These are phyloP conservation scores for Cadophora luteo-olivacea DNA, from an alignment of 2,329 filamentous ascomycete genomes.

Conservation along the genomic window DNA sequence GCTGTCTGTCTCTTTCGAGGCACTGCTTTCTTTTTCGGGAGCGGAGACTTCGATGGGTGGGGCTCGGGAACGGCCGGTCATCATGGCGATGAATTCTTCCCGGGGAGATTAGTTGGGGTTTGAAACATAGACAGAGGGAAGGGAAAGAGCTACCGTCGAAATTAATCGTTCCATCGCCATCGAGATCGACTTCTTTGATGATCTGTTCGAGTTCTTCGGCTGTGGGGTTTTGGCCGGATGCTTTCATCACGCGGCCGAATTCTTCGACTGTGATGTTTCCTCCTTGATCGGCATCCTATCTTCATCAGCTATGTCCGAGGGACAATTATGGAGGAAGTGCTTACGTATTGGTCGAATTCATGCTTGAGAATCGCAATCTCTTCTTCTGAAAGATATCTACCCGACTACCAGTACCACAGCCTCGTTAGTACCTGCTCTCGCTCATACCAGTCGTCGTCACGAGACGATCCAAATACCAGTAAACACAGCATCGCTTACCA, in stretches of 20 bases:
- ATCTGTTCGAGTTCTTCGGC: constrained; percentile 48
- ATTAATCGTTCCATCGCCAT: constrained; percentile 49
- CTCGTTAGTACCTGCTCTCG: neutral
- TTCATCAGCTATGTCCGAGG: neutral
- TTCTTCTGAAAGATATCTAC: constrained; percentile 31
- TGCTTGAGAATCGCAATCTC: constrained; percentile 38
- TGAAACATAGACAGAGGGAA: too few species aligned
- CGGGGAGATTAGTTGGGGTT: neutral
- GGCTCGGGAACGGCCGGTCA: constrained; percentile 47
- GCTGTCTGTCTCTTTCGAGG: constrained; percentile 26
- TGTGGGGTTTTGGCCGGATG: constrained; percentile 43
- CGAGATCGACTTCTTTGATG: constrained; percentile 48
- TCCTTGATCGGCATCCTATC: constrained; percentile 35
- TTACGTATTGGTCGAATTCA: constrained; percentile 39
- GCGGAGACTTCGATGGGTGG: constrained; percentile 23
- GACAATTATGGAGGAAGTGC: constrained; percentile 12
- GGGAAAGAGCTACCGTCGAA: constrained; percentile 45
- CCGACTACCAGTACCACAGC: neutral
- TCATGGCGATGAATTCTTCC: constrained; percentile 51
- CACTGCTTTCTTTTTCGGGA: neutral
- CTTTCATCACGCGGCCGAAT: constrained; percentile 47
- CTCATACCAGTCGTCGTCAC: neutral
- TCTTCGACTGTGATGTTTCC: constrained; percentile 48
- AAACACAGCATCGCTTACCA: constrained; percentile 8
- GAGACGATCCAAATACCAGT: neutral